phyloP scores from a whole-genome alignment of 164 flowering plant genomes.

The Nymphaea colorata region DNA sequence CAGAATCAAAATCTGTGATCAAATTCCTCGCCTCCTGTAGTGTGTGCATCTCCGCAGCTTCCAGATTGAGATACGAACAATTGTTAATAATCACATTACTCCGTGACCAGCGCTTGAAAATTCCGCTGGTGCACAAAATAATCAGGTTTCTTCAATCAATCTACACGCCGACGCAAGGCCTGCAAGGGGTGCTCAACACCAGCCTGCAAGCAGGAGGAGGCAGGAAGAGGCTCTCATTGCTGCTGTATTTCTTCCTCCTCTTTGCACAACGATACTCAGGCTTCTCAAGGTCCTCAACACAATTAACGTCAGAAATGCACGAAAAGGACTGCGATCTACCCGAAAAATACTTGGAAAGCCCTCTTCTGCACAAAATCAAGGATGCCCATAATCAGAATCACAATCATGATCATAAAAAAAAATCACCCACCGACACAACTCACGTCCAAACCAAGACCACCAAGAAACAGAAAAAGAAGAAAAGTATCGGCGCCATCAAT shows the following conservation, averaged over 20 bases:
- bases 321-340: conserved; percentile 47
- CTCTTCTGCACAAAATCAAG: conserved; percentile 26
- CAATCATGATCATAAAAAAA: not conserved
- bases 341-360: conserved; percentile 54
- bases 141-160: not conserved
- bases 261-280: conserved; percentile 26
- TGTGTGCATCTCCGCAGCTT: too few species aligned
- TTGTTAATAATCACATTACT: too few species aligned
- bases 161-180: not conserved
- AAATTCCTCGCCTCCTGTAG: too few species aligned
- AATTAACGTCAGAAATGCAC: conserved; percentile 33
- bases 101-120: not conserved
- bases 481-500: not conserved
- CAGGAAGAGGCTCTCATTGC: not conserved
- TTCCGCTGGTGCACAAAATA: not conserved
- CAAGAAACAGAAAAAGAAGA: not conserved
- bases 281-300: conserved; percentile 50
- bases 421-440: not conserved
- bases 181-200: not conserved
- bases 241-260: conserved; percentile 23
- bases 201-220: not conserved
- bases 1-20: too few species aligned
- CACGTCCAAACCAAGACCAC: not conserved
- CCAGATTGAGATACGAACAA: too few species aligned
- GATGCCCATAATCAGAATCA: not conserved